These are phyloP conservation scores for Solanum ahanhuiri DNA, from an alignment of 257 asterid genomes.

Conservation along the genomic window DNA sequence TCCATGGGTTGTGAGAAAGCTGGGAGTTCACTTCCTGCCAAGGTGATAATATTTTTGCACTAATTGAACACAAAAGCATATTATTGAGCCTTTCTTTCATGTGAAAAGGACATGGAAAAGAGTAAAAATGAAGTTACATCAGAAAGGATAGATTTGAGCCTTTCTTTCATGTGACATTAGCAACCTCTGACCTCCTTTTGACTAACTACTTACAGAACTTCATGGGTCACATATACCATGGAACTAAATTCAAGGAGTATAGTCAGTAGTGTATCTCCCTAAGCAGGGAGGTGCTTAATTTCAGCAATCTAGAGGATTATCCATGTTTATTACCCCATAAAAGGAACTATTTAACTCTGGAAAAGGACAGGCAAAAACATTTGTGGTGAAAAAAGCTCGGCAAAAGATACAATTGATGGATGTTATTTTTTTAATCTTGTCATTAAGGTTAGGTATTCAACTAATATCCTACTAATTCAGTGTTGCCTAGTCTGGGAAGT, in stretches of 20 bases:
- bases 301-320: neutral
- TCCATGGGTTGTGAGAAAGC: constrained; percentile 99
- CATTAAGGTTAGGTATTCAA: neutral
- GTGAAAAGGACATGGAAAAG: neutral
- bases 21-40: constrained; percentile 84
- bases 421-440: neutral
- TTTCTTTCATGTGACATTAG: neutral
- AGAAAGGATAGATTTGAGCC: neutral
- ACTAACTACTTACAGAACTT: neutral
- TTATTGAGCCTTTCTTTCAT: neutral
- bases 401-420: neutral
- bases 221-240: neutral
- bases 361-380: neutral
- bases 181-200: neutral
- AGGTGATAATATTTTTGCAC: constrained; percentile 27
- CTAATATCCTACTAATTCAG: neutral
- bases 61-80: neutral
- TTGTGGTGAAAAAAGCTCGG: neutral
- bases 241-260: neutral
- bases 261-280: neutral
- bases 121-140: neutral
- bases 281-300: neutral
- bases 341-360: neutral
- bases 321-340: neutral
- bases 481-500: neutral